phyloP scores from a whole-genome alignment of 768 basidiomycete genomes.

The Cystofilobasidium bisporidii region DNA sequence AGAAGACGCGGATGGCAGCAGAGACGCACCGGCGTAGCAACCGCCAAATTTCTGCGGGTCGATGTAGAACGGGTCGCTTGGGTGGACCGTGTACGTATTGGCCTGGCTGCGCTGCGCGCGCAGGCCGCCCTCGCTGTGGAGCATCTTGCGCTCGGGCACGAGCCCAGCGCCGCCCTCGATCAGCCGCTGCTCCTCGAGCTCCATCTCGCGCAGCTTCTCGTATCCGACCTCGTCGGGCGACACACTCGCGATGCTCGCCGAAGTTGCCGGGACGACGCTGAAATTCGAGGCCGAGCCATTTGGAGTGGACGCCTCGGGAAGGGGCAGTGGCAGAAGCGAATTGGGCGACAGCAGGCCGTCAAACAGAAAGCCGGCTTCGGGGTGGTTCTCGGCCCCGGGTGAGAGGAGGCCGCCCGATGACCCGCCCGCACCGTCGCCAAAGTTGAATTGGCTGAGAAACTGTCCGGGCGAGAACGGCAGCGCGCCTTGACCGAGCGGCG shows the following conservation, averaged over 20 bases:
- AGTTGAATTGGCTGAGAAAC: constrained; percentile 8
- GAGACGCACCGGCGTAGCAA: constrained; percentile 19
- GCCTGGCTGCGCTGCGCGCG: not conserved
- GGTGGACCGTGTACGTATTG: not conserved
- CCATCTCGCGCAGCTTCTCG: not conserved
- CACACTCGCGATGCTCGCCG: too few species aligned
- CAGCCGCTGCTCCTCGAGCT: constrained; percentile 1
- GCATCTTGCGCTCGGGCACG: constrained; percentile 6
- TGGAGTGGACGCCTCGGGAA: not conserved
- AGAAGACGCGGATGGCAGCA: too few species aligned
- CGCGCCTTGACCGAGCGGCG: not conserved
- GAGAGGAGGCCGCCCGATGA: not conserved
- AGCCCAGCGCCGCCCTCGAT: not conserved
- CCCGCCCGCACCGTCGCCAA: not conserved
- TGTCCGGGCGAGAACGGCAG: constrained; percentile 6
- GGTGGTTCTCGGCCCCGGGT: constrained; percentile 1
- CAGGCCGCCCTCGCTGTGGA: not conserved
- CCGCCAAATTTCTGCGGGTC: constrained; percentile 9
- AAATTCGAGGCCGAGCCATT: not conserved
- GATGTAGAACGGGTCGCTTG: constrained; percentile 20
- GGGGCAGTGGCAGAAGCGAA: not conserved
- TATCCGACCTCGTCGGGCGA: not conserved
- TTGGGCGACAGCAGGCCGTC: constrained; percentile 3
- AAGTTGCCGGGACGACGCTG: too few species aligned
- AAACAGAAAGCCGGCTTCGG: constrained; percentile 15